Conservation (phyloP, 202 grass and related monocot species). For the Schoenoplectus triqueter region DNA sequence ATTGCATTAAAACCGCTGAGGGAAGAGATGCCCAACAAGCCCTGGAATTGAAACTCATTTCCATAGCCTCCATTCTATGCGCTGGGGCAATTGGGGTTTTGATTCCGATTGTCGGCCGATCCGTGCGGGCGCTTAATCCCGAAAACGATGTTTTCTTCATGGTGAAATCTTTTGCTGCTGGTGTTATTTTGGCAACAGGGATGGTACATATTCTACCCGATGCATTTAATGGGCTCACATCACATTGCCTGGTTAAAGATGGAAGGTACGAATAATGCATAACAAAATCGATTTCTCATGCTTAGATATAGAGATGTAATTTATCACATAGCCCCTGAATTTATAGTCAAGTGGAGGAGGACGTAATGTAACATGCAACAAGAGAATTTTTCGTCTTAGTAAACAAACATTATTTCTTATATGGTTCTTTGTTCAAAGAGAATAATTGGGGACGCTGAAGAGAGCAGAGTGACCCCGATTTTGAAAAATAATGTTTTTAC, state of each 20-base stretch:
- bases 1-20: conserved; percentile 48
- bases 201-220: conserved; percentile 93
- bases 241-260: conserved; percentile 62
- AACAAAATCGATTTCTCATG: neutral
- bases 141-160: conserved; percentile 79
- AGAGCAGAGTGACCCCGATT: no score
- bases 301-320: neutral
- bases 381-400: neutral
- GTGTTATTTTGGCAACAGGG: conserved; percentile 85
- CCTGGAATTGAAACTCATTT: conserved; percentile 61
- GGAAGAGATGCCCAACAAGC: conserved; percentile 46
- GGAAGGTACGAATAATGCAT: conserved; percentile 30
- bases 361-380: neutral
- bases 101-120: conserved; percentile 77
- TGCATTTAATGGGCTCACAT: conserved; percentile 67
- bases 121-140: conserved; percentile 53
- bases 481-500: no score
- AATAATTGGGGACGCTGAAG: neutral
- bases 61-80: conserved; percentile 79
- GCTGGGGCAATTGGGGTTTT: conserved; percentile 72
- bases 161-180: conserved; percentile 87
- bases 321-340: neutral
- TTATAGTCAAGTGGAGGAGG: neutral
- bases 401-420: neutral
- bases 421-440: neutral